Percentiles rank a stretch among this genome's conserved stretches.
These are phyloP conservation scores for Schizosaccharomyces japonicus DNA, from an alignment of 805 yeast genomes.

Conservation along the genomic window DNA sequence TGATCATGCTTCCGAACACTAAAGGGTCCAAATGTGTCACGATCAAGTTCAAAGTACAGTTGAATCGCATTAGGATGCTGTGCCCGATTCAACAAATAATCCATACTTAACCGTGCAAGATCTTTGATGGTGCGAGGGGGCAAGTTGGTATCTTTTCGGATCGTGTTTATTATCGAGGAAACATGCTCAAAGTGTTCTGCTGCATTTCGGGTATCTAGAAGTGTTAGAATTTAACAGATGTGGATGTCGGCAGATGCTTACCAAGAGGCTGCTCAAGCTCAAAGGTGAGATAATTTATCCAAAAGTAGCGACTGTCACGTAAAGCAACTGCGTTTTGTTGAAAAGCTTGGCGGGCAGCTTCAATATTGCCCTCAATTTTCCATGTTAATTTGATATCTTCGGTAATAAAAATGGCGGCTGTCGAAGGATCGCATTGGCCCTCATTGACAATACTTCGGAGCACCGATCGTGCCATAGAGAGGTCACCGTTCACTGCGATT, in stretches of 20 bases:
- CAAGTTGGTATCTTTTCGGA: slow-evolving; percentile 12
- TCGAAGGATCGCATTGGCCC: slow-evolving; percentile 8
- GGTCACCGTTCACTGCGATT: slow-evolving; percentile 1
- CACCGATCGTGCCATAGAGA: slow-evolving; percentile 4
- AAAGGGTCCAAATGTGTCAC: slow-evolving; percentile 11
- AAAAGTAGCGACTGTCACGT: slow-evolving; percentile 13
- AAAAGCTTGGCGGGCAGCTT: slow-evolving; percentile 13
- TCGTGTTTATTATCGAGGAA: slow-evolving; percentile 2
- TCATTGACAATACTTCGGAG: slow-evolving; percentile 6
- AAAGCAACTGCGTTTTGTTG: slow-evolving; percentile 9
- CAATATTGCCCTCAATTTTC: slow-evolving; percentile 10
- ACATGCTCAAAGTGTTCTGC: not conserved
- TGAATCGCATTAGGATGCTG: slow-evolving; percentile 8
- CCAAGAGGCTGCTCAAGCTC: slow-evolving; percentile 13
- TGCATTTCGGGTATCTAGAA: slow-evolving; percentile 5
- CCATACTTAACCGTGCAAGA: slow-evolving; percentile 13
- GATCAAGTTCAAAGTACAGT: slow-evolving; percentile 11
- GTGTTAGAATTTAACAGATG: slow-evolving; percentile 6
- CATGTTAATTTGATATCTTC: slow-evolving; percentile 12
- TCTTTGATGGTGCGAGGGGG: slow-evolving; percentile 14
- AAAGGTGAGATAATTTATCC: slow-evolving; percentile 15
- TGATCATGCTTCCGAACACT: slow-evolving; percentile 4
- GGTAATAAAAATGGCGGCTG: slow-evolving; percentile 9
- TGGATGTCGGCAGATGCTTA: slow-evolving; percentile 4
- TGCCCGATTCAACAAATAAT: slow-evolving; percentile 12